Base-by-base conservation (phyloP, 2,329 filamentous ascomycete species). In the Calycina herbarum region DNA sequence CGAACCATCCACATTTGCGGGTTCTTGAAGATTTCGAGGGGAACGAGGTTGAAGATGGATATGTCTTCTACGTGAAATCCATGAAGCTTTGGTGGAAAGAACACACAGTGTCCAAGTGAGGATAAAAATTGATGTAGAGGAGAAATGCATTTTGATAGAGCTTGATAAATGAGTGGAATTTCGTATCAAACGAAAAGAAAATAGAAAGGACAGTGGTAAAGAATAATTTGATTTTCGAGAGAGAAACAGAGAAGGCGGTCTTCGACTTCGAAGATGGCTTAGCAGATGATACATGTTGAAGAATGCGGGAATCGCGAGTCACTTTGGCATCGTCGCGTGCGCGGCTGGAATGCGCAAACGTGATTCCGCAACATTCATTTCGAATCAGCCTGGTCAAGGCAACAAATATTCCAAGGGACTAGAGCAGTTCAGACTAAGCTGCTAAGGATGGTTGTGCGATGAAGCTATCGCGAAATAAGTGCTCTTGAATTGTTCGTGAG, bases 91-190 rank as follows among this genome's bases (percentile, higher is more conserved):
- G 15, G n/a, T 33, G 20, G 29, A 29, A 35, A 38, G 1, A 11
- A 59, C 29, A 27, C 54, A 57, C 54, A 57, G 54, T 35, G 57
- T 35, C 33, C 27, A 59, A 29, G 33, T 61, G 20, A 72, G 64
- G 8, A 61, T 60, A 42, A 67, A 57, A 59, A 64, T 61, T 60
- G 59, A 60, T 54, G 54, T 17, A 59, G 42, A 58, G 15, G 17
- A 57, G 31, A 57, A 57, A 33, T 57, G 20, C 31, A 57, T 57
- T 29, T 29, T 57, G 31, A 29, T 57, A 33, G 31, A 33, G 7
- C 11, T 57, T 1, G 54, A 24, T 24, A 31, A 57, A 13, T 29
- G 29, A 57, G 24, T 31, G 54, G 31, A 33, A 33, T 7, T 33
- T 33, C 31, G 31, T 33, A 33, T 33, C 31, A 57, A 57, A 33